Conservation (phyloP, 179 eudicot genomes). For the Amaranthus tricolor region DNA sequence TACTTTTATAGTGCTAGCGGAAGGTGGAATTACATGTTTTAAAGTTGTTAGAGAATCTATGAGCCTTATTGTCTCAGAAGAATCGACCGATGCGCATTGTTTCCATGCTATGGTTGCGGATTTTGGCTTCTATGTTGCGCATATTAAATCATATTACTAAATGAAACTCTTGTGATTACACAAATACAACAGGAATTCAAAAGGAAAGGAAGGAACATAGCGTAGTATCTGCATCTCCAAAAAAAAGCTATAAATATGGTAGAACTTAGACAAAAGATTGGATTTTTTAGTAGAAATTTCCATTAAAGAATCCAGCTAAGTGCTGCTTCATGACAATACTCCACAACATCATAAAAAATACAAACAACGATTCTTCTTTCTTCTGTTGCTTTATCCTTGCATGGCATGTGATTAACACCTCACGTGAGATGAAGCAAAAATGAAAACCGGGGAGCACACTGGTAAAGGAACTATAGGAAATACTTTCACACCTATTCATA, state of each 20-base stretch:
- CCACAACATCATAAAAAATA: constrained; percentile 44
- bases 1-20: too few relatives aligned
- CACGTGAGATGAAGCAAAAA: constrained; percentile 1
- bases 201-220: constrained; percentile 40
- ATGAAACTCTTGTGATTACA: neutral
- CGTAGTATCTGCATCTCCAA: constrained; percentile 40
- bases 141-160: constrained; percentile 4
- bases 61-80: too few relatives aligned
- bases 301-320: constrained; percentile 25
- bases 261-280: neutral
- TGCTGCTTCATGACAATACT: constrained; percentile 46
- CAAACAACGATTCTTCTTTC: constrained; percentile 50
- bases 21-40: too few relatives aligned
- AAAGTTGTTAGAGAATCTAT: too few relatives aligned
- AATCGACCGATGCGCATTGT: too few relatives aligned
- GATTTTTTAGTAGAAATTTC: neutral
- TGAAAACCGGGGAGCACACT: neutral
- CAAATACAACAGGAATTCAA: constrained; percentile 15
- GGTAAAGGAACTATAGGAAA: too few relatives aligned
- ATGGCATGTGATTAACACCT: constrained; percentile 19
- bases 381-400: constrained; percentile 46
- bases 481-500: constrained; percentile 18
- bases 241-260: neutral
- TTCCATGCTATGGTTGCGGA: too few relatives aligned
- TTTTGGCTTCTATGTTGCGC: too few relatives aligned